A percentile compares a stretch with the other conserved stretches of the same genome.
Evolutionary conservation across 2,329 filamentous ascomycete genomes (phyloP).

Genomic region (Hypoxylon sp.): DNA sequence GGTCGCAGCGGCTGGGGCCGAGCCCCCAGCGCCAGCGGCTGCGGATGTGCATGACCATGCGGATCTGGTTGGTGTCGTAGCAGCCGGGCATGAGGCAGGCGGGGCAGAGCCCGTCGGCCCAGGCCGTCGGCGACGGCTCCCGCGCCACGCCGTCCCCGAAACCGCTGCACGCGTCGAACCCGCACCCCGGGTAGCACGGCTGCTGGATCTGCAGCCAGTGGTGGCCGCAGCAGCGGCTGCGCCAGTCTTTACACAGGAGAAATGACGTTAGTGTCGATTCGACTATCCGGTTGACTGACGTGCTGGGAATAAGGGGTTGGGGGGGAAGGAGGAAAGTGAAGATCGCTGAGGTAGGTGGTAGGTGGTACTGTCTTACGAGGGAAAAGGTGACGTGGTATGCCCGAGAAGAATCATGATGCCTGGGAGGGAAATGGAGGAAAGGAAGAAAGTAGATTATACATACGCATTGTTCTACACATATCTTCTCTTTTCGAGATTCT

Average conservation of each 20-base stretch:
- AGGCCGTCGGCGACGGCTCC: slow-evolving; percentile 48
- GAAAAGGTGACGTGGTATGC: not conserved
- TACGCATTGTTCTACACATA: slow-evolving; percentile 25
- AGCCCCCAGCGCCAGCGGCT: slow-evolving; percentile 57
- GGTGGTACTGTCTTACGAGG: not conserved
- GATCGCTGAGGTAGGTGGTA: too few relatives aligned
- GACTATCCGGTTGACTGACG: too few relatives aligned
- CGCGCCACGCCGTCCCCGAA: slow-evolving; percentile 52
- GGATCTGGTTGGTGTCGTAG: slow-evolving; percentile 58
- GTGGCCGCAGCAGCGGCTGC: slow-evolving; percentile 59
- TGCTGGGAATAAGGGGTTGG: too few relatives aligned
- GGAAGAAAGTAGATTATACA: slow-evolving; percentile 15
- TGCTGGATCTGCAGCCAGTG: slow-evolving; percentile 58
- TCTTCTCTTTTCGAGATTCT: not conserved
- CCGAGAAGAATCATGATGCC: not conserved
- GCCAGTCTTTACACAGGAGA: slow-evolving; percentile 49
- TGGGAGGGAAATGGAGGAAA: too few relatives aligned
- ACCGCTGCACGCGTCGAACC: slow-evolving; percentile 57
- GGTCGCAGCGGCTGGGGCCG: slow-evolving; percentile 52
- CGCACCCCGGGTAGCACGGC: slow-evolving; percentile 58
- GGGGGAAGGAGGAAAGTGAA: too few relatives aligned
- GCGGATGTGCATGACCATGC: slow-evolving; percentile 55
- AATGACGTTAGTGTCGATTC: not conserved
- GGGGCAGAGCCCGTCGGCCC: slow-evolving; percentile 44
- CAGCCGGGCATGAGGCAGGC: slow-evolving; percentile 51